Evolutionary conservation across 1,139 yeast genomes (phyloP).

Genomic region (Blastobotrys raffinosifermentans): DNA sequence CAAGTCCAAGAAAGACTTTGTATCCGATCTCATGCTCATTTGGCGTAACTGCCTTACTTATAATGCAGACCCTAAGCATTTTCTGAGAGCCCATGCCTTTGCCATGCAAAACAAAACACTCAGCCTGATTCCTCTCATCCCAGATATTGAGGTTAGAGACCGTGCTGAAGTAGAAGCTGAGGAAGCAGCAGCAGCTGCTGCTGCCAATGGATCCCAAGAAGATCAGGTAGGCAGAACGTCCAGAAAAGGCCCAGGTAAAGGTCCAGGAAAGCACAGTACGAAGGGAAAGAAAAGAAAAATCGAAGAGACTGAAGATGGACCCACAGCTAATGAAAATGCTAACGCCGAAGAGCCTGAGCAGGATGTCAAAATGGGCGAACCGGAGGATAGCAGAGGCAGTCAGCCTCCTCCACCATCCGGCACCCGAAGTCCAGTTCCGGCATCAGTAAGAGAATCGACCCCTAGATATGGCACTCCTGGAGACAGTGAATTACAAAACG

Average conservation of each 20-base stretch:
- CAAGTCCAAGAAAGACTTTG: slow-evolving; percentile 79
- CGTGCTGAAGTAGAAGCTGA: slow-evolving; percentile 85
- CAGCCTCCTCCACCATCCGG: background rate
- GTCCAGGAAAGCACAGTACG: slow-evolving; percentile 20
- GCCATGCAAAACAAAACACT: slow-evolving; percentile 93
- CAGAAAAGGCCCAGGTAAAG: slow-evolving; percentile 16
- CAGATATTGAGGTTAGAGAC: slow-evolving; percentile 76
- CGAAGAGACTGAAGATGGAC: slow-evolving; percentile 22
- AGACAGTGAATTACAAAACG: slow-evolving; percentile 11
- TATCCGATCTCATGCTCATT: slow-evolving; percentile 86
- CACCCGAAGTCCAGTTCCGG: slow-evolving; percentile 5
- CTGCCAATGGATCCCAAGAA: slow-evolving; percentile 29
- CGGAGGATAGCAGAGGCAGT: too few relatives aligned
- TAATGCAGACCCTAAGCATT: slow-evolving; percentile 94
- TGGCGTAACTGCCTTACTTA: slow-evolving; percentile 93
- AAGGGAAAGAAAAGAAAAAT: slow-evolving; percentile 26
- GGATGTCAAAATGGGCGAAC: too few relatives aligned
- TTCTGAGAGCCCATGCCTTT: slow-evolving; percentile 81
- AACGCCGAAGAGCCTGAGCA: slow-evolving; percentile 5
- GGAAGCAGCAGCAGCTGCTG: slow-evolving; percentile 47
- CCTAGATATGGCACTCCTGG: slow-evolving; percentile 12
- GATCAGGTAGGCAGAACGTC: slow-evolving; percentile 12
- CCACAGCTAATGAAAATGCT: background rate
- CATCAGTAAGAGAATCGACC: slow-evolving; percentile 3
- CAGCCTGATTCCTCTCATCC: slow-evolving; percentile 73